phyloP scores from a whole-genome alignment of 2,329 filamentous ascomycete species.

The Triangularia verruculosa region DNA sequence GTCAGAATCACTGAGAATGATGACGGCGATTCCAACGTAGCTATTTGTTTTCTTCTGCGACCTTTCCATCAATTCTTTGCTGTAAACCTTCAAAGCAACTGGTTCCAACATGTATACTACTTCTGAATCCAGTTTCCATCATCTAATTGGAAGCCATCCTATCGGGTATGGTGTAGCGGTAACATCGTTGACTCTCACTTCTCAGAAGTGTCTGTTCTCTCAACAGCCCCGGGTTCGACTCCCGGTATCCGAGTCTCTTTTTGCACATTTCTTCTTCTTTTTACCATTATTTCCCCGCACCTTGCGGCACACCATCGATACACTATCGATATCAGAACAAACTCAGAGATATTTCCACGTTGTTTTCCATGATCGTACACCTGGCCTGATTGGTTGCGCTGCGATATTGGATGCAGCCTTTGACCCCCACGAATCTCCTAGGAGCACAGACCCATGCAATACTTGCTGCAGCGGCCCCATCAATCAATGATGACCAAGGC shows the following conservation, averaged over 20 bases:
- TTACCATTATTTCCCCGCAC: neutral
- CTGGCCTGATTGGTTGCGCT: neutral
- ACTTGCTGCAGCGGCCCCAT: neutral
- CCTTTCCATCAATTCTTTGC: no score
- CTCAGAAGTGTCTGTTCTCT: slow-evolving; percentile 3
- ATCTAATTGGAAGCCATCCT: neutral
- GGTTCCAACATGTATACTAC: neutral
- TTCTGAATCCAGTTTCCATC: neutral
- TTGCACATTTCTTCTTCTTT: neutral
- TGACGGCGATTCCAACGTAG: no score
- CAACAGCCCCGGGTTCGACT: slow-evolving; percentile 4
- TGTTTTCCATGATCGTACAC: no score
- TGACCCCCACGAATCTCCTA: neutral
- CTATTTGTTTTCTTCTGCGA: no score
- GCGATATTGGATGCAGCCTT: neutral
- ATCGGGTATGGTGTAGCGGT: slow-evolving; percentile 5
- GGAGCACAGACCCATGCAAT: neutral
- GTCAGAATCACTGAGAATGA: no score
- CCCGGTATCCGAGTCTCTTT: slow-evolving; percentile 1
- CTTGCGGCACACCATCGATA: no score
- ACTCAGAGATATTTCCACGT: no score
- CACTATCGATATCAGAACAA: no score
- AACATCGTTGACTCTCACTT: slow-evolving; percentile 6
- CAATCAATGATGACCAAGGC: neutral
- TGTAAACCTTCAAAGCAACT: no score